Evolutionary conservation across 768 basidiomycete species (phyloP).

Genomic region (Rhizopogon vulgaris): DNA sequence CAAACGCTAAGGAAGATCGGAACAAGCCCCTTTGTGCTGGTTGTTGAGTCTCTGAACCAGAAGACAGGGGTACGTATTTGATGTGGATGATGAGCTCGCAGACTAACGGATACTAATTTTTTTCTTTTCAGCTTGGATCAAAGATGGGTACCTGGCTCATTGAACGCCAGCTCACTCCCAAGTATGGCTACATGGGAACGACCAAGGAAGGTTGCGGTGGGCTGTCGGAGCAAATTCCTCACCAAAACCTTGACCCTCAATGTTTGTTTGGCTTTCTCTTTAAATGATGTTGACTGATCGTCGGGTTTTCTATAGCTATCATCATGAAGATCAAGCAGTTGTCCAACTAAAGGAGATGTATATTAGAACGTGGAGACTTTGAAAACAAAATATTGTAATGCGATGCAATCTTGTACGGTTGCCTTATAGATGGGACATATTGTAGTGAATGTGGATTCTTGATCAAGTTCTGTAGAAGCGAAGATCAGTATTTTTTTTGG

Average conservation of each 20-base stretch:
- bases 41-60: slow-evolving; percentile 83
- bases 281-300: background rate
- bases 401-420: background rate
- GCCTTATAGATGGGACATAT: background rate
- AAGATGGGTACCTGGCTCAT: slow-evolving; percentile 85
- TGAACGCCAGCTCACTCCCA: slow-evolving; percentile 75
- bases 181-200: slow-evolving; percentile 76
- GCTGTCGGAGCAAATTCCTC: slow-evolving; percentile 77
- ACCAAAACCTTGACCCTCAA: slow-evolving; percentile 75
- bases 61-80: slow-evolving; percentile 64
- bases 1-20: slow-evolving; percentile 70
- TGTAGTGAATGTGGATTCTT: background rate
- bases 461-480: background rate
- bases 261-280: slow-evolving; percentile 51
- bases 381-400: background rate
- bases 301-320: slow-evolving; percentile 29
- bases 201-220: slow-evolving; percentile 74
- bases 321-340: slow-evolving; percentile 39
- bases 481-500: background rate
- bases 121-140: slow-evolving; percentile 51
- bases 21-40: slow-evolving; percentile 67
- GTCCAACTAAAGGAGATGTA: slow-evolving; percentile 12
- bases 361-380: background rate
- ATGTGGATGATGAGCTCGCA: too few species aligned
- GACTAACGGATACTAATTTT: background rate